These are phyloP conservation scores for Fusarium temperatum DNA, from an alignment of 2,329 filamentous ascomycete genomes.

Conservation along the genomic window DNA sequence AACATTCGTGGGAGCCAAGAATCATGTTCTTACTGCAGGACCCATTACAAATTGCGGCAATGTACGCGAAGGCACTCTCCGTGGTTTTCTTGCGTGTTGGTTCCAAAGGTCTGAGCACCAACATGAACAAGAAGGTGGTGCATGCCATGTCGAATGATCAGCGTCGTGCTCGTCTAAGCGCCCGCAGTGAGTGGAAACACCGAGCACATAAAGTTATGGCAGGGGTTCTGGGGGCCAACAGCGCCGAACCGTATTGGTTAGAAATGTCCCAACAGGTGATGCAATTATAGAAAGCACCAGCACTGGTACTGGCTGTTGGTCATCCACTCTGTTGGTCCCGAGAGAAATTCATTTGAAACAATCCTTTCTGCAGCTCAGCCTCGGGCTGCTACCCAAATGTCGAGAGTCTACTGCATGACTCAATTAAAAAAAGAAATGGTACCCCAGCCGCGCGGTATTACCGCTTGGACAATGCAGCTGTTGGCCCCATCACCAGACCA, in stretches of 20 bases:
- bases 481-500: accelerated
- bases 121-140: neutral
- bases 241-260: neutral
- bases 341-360: neutral
- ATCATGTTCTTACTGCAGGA: accelerated
- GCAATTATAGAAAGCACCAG: neutral
- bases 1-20: neutral
- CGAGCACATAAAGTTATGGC: neutral
- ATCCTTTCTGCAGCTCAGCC: neutral
- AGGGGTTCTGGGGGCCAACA: neutral
- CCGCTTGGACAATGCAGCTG: accelerated
- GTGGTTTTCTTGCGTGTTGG: neutral
- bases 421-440: neutral
- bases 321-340: neutral
- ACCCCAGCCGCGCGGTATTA: neutral
- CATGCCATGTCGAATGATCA: neutral
- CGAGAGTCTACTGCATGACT: neutral
- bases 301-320: neutral
- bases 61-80: neutral
- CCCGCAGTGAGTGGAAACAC: neutral
- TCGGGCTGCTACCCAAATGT: neutral
- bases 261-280: neutral
- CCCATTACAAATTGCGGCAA: neutral
- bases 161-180: neutral
- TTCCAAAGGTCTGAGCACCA: neutral